These are phyloP conservation scores for Pseudodiploospora longispora DNA, from an alignment of 2,329 filamentous ascomycete genomes.

Conservation along the genomic window DNA sequence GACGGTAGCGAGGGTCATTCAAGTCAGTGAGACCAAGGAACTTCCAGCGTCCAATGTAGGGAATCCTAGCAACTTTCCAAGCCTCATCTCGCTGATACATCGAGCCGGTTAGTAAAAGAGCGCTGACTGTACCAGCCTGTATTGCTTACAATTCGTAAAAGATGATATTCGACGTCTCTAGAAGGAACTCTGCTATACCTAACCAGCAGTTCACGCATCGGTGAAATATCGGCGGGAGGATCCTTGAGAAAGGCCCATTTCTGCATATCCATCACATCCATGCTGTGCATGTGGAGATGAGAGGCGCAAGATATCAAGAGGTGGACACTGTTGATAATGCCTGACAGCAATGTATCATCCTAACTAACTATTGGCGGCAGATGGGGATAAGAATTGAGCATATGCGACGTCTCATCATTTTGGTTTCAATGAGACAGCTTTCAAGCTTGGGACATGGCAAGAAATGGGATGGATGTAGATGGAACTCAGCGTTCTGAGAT, in stretches of 20 bases:
- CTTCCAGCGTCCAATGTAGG: slow-evolving; percentile 42
- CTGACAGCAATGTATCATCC: too few species aligned
- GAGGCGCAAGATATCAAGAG: too few species aligned
- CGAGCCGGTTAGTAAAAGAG: not conserved
- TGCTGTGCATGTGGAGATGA: slow-evolving; percentile 5
- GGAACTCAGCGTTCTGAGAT: too few species aligned
- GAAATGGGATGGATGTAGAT: too few species aligned
- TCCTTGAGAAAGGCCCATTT: slow-evolving; percentile 29
- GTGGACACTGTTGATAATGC: too few species aligned
- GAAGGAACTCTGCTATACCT: slow-evolving; percentile 30
- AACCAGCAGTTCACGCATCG: slow-evolving; percentile 27
- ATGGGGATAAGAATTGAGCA: too few species aligned
- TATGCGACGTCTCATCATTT: too few species aligned
- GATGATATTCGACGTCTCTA: slow-evolving; percentile 26
- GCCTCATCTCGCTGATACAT: slow-evolving; percentile 33
- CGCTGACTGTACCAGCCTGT: not conserved
- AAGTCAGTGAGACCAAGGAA: slow-evolving; percentile 37
- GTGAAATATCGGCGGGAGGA: slow-evolving; percentile 28
- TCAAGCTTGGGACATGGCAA: too few species aligned
- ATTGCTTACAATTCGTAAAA: slow-evolving; percentile 26
- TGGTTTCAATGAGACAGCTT: not conserved
- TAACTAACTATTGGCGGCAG: too few species aligned
- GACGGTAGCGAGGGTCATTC: slow-evolving; percentile 33
- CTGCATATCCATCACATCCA: slow-evolving; percentile 28
- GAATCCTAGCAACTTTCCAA: slow-evolving; percentile 36